Conservation (phyloP, 2,329 filamentous ascomycete genomes). For the Phyllosticta capitalensis region DNA sequence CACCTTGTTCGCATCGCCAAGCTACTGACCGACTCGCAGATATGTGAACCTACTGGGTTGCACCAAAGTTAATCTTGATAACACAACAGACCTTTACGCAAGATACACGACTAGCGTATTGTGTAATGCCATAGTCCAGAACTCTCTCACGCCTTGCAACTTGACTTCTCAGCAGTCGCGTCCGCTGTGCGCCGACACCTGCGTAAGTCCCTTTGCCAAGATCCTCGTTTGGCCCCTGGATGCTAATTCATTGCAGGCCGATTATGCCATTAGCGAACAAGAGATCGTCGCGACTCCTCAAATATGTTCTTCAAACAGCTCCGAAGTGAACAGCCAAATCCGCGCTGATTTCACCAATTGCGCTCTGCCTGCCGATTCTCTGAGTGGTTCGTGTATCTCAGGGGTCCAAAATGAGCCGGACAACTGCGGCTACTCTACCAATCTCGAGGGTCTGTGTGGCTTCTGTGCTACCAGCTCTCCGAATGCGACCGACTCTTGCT, state of each 20-base stretch:
- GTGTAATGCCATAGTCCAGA: constrained; percentile 90
- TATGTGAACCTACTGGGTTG: constrained; percentile 78
- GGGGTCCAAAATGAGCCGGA: constrained; percentile 71
- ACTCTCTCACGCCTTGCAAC: constrained; percentile 62
- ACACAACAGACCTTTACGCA: constrained; percentile 77
- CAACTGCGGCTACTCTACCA: constrained; percentile 76
- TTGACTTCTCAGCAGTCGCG: constrained; percentile 54
- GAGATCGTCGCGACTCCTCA: constrained; percentile 64
- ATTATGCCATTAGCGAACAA: constrained; percentile 82
- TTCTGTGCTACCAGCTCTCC: constrained; percentile 76
- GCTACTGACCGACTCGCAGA: constrained; percentile 39
- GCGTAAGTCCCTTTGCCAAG: constrained; percentile 46
- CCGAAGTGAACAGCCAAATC: constrained; percentile 64
- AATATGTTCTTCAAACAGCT: constrained; percentile 59
- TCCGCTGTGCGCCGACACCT: constrained; percentile 83
- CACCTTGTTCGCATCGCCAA: constrained; percentile 13
- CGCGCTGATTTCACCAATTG: constrained; percentile 89
- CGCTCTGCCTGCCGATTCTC: constrained; percentile 67
- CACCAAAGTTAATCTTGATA: constrained; percentile 61
- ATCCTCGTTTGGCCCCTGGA: not conserved
- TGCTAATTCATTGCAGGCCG: constrained; percentile 43
- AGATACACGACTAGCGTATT: constrained; percentile 86
- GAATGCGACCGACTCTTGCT: constrained; percentile 94
- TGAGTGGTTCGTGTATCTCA: constrained; percentile 65
- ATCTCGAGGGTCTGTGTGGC: constrained; percentile 66